These are phyloP conservation scores for Jackrogersella minutella DNA, from an alignment of 495 filamentous ascomycete species.

Conservation along the genomic window DNA sequence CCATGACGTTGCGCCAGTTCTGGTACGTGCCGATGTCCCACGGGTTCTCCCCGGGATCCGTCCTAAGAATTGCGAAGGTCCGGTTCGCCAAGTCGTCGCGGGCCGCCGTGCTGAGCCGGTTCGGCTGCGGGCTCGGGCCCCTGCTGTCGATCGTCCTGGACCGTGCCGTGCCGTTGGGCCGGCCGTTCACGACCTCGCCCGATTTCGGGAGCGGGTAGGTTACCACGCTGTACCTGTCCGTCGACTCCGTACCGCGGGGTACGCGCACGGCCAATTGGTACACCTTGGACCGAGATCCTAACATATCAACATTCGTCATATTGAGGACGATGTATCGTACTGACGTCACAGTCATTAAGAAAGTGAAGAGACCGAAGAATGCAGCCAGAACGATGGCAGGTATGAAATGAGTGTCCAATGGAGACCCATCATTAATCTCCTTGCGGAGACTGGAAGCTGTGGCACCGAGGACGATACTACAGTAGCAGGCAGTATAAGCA, in stretches of 20 bases:
- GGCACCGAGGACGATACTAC: slow-evolving; percentile 65
- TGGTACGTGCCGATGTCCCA: slow-evolving; percentile 72
- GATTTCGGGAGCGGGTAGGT: slow-evolving; percentile 50
- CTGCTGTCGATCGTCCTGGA: not conserved
- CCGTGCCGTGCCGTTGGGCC: slow-evolving; percentile 6
- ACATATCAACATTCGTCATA: slow-evolving; percentile 81
- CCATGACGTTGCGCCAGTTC: slow-evolving; percentile 81
- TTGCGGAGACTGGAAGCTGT: slow-evolving; percentile 46
- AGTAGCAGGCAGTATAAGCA: slow-evolving; percentile 73
- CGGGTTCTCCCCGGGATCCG: slow-evolving; percentile 77
- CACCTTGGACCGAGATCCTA: slow-evolving; percentile 66
- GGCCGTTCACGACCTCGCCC: slow-evolving; percentile 24
- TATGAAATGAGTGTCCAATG: slow-evolving; percentile 50
- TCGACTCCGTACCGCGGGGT: slow-evolving; percentile 57
- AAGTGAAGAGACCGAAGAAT: slow-evolving; percentile 79
- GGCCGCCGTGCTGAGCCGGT: slow-evolving; percentile 5
- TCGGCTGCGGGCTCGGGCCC: not conserved
- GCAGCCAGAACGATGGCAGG: slow-evolving; percentile 53
- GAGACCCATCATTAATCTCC: slow-evolving; percentile 29
- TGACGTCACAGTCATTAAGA: slow-evolving; percentile 75
- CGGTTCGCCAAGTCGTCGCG: slow-evolving; percentile 60
- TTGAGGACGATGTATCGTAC: slow-evolving; percentile 73
- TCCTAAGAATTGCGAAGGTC: slow-evolving; percentile 79
- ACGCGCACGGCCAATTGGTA: slow-evolving; percentile 82
- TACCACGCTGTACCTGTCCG: slow-evolving; percentile 49